Evolutionary conservation across 2,329 filamentous ascomycete species (phyloP), one percentile per base, ranked within the genome.

Genomic region (Falciphora oryzae): DNA sequence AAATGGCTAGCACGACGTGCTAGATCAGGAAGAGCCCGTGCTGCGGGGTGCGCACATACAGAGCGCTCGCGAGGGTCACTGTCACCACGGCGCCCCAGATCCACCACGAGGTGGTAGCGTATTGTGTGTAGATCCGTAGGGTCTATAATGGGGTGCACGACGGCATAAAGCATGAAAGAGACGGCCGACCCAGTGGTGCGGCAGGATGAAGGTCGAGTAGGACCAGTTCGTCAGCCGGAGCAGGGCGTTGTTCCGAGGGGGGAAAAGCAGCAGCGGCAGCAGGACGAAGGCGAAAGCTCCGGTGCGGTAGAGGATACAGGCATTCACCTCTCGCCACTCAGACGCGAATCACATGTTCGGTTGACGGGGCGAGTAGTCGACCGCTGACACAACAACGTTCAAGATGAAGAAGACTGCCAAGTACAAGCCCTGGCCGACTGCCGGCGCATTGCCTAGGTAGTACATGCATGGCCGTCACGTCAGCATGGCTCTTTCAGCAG

Each of bases 31-130:
- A 78, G n/a, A 75, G 59, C 68, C 82, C 79, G 67, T 80, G 82
- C 4, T 70, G 68, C 50, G 67, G 70, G 44, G 71, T 72, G 14
- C 80, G 75, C 25, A 82, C 59, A 1, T 73, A 73, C 16, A 80
- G 68, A 0, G 75, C 67, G 0, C 75, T 77, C 1, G 75, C 65
- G 1, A 69, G 68, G 50, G 72, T 70, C 1, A 70, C 63, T 0
- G 78, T 81, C 1, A 70, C 79, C 3, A 79, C 73, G 57, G 76
- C 73, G 0, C 80, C 80, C 76, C 76, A 81, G 38, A 73, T 71
- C 80, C 79, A 82, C 63, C 78, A 82, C n/a, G 68, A 63, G 14
- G 70, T 68, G 0, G 65, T 29, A 1, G 27, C 61, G 27, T 25
- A 27, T 25, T 67, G 50, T 65, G 74, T 74, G 68, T 74, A 71